Evolutionary conservation across 75 land plant species (phyloP), one percentile per base, ranked within the genome.

Genomic region (Pinus albicaulis): DNA sequence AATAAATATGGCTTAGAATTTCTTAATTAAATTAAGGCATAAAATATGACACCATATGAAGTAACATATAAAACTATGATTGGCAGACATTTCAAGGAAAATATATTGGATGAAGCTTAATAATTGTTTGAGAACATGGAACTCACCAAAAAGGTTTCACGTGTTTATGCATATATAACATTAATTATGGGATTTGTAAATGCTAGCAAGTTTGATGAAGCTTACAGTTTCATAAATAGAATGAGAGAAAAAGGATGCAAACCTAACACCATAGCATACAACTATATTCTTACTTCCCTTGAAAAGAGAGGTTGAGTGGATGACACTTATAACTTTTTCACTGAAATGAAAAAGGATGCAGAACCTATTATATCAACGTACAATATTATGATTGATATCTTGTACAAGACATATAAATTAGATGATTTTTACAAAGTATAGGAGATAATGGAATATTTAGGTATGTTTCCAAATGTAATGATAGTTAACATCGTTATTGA

Each of bases 101-200:
- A 82, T 13, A 78, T 74, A 44, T 74, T 86, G 13, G 75, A 83
- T n/a, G 94, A 93, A 75, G 98, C 96, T 48, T 79, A 80, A 3
- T 86, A 91, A 26, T 22, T 88, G 11, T 86, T 95, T 84, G 86
- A 91, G 34, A 72, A 79, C 24, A 91, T 95, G 98, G 88, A 89
- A 52, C 52, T 14, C 24, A 80, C 81, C 26, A 77, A 88, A 59
- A 75, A 77, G 59, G 83, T 86, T 34, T 86, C 86, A 38, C 82
- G 88, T 83, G 87, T 85, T 34, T 90, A 85, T 85, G 95, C 98
- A 22, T 94, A 92, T 75, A 94, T 82, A 72, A 91, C 99, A 17
- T 87, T 96, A 93, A 90, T 96, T 48, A 85, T 86, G 81, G 92
- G 95, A 20, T 96, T 88, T 83, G 95, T 93, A 12, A 86, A 87